These are phyloP conservation scores for Phytophthora megakarya DNA, from an alignment of 352 stramenopile species.

Conservation along the genomic window DNA sequence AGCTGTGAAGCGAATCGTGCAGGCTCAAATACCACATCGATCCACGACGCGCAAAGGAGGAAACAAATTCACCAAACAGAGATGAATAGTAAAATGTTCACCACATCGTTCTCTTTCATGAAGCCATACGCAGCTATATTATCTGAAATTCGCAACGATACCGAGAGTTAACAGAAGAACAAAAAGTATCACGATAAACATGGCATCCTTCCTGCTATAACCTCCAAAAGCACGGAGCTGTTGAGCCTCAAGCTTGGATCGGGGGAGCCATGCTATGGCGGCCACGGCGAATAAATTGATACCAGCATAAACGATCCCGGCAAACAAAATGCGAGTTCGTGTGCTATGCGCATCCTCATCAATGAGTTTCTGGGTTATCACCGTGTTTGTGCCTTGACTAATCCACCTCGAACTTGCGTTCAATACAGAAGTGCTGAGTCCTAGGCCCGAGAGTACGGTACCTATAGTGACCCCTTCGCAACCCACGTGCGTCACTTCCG, in stretches of 20 bases:
- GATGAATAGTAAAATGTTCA: neutral
- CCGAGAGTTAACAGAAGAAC: slow-evolving; percentile 35
- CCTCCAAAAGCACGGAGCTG: slow-evolving; percentile 43
- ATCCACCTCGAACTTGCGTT: slow-evolving; percentile 37
- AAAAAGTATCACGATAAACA: slow-evolving; percentile 35
- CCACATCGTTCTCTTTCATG: slow-evolving; percentile 3
- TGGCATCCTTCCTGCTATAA: slow-evolving; percentile 38
- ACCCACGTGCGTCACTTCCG: slow-evolving; percentile 59
- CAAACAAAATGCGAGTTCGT: slow-evolving; percentile 30
- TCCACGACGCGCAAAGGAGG: slow-evolving; percentile 37
- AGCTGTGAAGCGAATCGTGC: slow-evolving; percentile 35
- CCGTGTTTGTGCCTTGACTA: slow-evolving; percentile 30
- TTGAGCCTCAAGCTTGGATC: slow-evolving; percentile 49
- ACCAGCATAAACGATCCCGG: slow-evolving; percentile 20
- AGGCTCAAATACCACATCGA: slow-evolving; percentile 44
- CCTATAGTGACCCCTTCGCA: slow-evolving; percentile 61
- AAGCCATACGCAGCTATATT: slow-evolving; percentile 7
- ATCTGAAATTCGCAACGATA: slow-evolving; percentile 38
- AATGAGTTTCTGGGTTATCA: slow-evolving; percentile 27
- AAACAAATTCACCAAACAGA: slow-evolving; percentile 12
- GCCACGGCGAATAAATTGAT: slow-evolving; percentile 38
- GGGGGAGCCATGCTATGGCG: slow-evolving; percentile 37
- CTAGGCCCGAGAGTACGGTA: slow-evolving; percentile 52
- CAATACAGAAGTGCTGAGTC: slow-evolving; percentile 36
- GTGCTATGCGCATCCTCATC: slow-evolving; percentile 33